Base-by-base conservation (phyloP, 345 rosid species). In the Noccaea caerulescens region DNA sequence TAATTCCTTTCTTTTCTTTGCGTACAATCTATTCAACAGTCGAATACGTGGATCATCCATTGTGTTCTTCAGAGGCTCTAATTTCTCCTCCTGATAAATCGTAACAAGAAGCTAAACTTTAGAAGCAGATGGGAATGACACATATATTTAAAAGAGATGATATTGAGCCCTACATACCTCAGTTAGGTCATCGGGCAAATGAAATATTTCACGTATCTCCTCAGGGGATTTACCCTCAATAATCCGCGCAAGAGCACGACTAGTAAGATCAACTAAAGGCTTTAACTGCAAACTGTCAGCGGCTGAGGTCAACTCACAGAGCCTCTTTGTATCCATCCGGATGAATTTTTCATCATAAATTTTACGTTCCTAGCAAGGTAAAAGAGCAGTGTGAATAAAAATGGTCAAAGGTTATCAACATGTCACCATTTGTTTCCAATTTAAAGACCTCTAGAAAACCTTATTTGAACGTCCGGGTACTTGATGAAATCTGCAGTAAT, bases 101-200 rank as follows among this genome's bases (percentile, higher is more conserved):
- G 13, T 51, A 72, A 38, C 66, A 13, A 61, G 41, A 56, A 63
- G 43, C 4, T 46, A 37, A 56, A 16, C 20, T 45, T 67, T 12
- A 42, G 45, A 66, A 59, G 61, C 7, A 60, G 51, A 75, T 56
- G 59, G 23, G 37, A 49, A 3, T 18, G 12, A 33, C 7, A 66
- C 60, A 34, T 69, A 34, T 69, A 60, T 42, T 39, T 39, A 33
- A 18, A 73, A 68, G 71, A 58, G 59, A 54, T 52, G 56, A 59
- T 56, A 53, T 46, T 44, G 77, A 58, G 76, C 69, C 75, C 59
- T 74, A 78, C 68, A 84, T 68, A 86, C 98, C 97, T 93, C 98
- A 23, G 98, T 93, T 18, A 93, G 98, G 77, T 93, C 98, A 81
- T 90, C 98, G 47, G 98, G 96, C 72, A 90, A 80, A 86, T 93